Percentiles rank a stretch among this genome's conserved stretches.
phyloP scores from a whole-genome alignment of 352 stramenopile species.

The Phytophthora syringae region DNA sequence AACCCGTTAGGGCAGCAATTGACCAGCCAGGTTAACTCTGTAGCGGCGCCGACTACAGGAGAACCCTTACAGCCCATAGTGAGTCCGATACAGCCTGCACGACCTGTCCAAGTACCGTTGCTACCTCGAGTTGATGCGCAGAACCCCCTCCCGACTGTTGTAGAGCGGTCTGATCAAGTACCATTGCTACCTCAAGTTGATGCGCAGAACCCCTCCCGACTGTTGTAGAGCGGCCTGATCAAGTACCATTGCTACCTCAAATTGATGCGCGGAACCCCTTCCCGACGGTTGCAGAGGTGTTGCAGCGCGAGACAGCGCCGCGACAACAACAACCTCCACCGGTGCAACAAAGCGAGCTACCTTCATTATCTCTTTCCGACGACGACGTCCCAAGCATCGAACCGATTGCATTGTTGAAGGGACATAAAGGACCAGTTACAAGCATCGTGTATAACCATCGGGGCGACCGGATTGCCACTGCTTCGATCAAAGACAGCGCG shows the following conservation, averaged over 20 bases:
- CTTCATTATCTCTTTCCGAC: constrained; percentile 51
- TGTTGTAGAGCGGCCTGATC: constrained; percentile 17
- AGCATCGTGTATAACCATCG: constrained; percentile 93
- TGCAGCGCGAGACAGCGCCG: constrained; percentile 29
- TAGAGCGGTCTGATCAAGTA: constrained; percentile 4
- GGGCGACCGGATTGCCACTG: constrained; percentile 93
- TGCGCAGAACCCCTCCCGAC: constrained; percentile 20
- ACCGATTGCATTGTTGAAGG: constrained; percentile 73
- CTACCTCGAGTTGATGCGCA: constrained; percentile 15
- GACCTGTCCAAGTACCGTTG: constrained; percentile 5
- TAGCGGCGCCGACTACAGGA: neutral
- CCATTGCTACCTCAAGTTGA: constrained; percentile 15
- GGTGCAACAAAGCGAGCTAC: constrained; percentile 51
- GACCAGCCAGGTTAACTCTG: neutral
- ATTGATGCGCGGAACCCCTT: constrained; percentile 14
- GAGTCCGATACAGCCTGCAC: constrained; percentile 6
- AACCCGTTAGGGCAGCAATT: constrained; percentile 10
- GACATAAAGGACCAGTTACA: constrained; percentile 93
- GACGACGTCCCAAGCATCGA: constrained; percentile 60
- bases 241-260: constrained; percentile 12
- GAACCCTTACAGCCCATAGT: constrained; percentile 13
- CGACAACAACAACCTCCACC: constrained; percentile 58
- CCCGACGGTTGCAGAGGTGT: constrained; percentile 25
- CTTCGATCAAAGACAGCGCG: constrained; percentile 94
- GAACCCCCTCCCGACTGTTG: constrained; percentile 24